Evolutionary conservation across 805 yeast genomes (phyloP).

Genomic region (Suhomyces pyralidae): DNA sequence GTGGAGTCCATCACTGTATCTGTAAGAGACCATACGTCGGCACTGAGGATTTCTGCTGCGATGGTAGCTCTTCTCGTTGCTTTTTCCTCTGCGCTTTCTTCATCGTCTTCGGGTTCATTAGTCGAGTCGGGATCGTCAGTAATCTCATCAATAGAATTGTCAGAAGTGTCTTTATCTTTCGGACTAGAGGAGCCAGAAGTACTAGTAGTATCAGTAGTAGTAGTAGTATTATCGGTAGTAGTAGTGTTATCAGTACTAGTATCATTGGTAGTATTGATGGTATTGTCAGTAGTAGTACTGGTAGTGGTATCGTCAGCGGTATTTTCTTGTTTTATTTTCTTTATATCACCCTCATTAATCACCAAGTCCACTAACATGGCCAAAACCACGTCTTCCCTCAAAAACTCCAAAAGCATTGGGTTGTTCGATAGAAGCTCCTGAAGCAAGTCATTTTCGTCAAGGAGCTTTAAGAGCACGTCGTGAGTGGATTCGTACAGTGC

Average conservation of each 20-base stretch:
- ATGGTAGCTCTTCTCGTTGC: constrained; percentile 37
- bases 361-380: constrained; percentile 38
- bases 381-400: constrained; percentile 37
- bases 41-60: constrained; percentile 85
- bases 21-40: constrained; percentile 92
- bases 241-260: too few species aligned
- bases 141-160: background rate
- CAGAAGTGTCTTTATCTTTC: constrained; percentile 1
- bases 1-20: constrained; percentile 82
- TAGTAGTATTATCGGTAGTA: background rate
- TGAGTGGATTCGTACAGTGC: constrained; percentile 15
- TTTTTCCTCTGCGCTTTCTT: constrained; percentile 30
- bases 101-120: constrained; percentile 17
- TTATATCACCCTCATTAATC: constrained; percentile 25
- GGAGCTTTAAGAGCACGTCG: constrained; percentile 30
- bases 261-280: too few species aligned
- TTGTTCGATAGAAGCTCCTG: constrained; percentile 44
- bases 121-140: constrained; percentile 11
- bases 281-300: too few species aligned
- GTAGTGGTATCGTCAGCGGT: too few species aligned
- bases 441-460: constrained; percentile 42
- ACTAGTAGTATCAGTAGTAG: background rate
- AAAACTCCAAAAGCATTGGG: constrained; percentile 40
- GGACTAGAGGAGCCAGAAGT: background rate
- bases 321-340: background rate